Conservation (phyloP, 306 rosid species). For the Benincasa hispida region DNA sequence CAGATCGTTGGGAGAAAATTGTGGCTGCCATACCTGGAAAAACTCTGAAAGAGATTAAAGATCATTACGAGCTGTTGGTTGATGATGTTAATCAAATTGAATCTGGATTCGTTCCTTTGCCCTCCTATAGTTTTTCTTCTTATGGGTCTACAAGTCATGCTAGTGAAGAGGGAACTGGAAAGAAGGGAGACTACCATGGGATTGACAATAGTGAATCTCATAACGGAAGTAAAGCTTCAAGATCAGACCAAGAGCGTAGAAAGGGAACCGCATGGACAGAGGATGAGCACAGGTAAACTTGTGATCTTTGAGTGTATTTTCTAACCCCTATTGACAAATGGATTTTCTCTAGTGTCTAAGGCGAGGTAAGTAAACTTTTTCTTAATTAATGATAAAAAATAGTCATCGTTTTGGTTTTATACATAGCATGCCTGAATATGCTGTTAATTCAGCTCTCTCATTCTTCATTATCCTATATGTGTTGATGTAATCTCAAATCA, state of each 20-base stretch:
- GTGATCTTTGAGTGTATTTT: constrained; percentile 1
- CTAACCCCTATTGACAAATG: neutral
- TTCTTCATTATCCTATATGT: neutral
- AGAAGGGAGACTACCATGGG: constrained; percentile 42
- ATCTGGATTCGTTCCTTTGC: constrained; percentile 72
- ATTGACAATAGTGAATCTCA: constrained; percentile 44
- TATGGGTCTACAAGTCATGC: constrained; percentile 59
- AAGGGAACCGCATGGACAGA: constrained; percentile 99
- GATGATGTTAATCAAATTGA: constrained; percentile 72
- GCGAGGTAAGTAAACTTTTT: neutral
- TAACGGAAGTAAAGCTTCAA: constrained; percentile 62
- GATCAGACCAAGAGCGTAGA: constrained; percentile 88
- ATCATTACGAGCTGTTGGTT: constrained; percentile 67
- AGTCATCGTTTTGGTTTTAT: neutral
- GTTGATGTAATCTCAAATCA: neutral
- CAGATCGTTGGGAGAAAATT: constrained; percentile 88
- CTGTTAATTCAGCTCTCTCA: neutral
- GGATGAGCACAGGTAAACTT: constrained; percentile 85
- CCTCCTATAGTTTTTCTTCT: constrained; percentile 56
- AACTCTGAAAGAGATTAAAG: constrained; percentile 56
- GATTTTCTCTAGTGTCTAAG: neutral
- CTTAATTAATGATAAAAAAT: neutral
- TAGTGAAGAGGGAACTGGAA: constrained; percentile 56
- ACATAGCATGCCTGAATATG: neutral
- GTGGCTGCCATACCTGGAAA: constrained; percentile 65